phyloP scores from a whole-genome alignment of 257 asterid species.

The Solanum pinnatisectum region DNA sequence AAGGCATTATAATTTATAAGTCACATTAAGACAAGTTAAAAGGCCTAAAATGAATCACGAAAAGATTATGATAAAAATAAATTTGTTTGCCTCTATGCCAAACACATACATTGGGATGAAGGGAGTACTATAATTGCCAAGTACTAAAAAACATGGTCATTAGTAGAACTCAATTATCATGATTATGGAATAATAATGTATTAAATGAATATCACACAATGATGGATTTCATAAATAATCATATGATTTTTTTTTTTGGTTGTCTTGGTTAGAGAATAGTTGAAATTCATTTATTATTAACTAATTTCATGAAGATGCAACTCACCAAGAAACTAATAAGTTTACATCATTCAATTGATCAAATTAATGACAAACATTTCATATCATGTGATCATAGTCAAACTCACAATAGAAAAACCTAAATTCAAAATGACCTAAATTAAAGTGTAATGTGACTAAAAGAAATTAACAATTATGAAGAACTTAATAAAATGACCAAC shows the following conservation, averaged over 20 bases:
- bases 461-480: not conserved
- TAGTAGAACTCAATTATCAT: not conserved
- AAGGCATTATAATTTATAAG: not conserved
- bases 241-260: not conserved
- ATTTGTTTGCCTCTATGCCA: not conserved
- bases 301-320: not conserved
- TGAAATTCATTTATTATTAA: not conserved
- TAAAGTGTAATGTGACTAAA: not conserved
- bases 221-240: not conserved
- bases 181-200: not conserved
- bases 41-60: not conserved
- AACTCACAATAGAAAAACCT: not conserved
- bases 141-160: not conserved
- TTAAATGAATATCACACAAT: not conserved
- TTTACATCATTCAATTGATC: not conserved
- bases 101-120: not conserved
- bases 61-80: not conserved
- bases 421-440: not conserved
- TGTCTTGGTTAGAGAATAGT: not conserved
- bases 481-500: not conserved
- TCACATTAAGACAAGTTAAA: not conserved
- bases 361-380: not conserved
- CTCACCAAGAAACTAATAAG: not conserved
- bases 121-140: not conserved
- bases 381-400: slow-evolving; percentile 3